Percentiles rank a stretch among this genome's conserved stretches.
phyloP scores from a whole-genome alignment of 352 stramenopile genomes.

The Phytophthora citricola region DNA sequence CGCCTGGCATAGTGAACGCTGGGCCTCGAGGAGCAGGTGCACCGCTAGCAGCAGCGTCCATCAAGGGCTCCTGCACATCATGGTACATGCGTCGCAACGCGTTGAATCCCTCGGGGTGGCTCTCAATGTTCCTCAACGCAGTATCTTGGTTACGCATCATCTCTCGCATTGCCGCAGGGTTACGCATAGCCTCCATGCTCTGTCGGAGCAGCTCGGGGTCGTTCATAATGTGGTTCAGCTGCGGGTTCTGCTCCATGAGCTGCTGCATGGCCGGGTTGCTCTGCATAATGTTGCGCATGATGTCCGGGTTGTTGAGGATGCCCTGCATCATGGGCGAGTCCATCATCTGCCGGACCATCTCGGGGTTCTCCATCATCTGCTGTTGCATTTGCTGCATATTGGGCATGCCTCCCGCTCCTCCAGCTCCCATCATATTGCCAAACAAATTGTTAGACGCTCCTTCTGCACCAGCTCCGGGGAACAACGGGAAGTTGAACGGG shows the following conservation, averaged over 20 bases:
- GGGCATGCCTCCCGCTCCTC: constrained; percentile 48
- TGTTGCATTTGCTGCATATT: constrained; percentile 88
- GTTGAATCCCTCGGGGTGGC: constrained; percentile 97
- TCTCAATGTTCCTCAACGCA: constrained; percentile 97
- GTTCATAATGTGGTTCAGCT: constrained; percentile 96
- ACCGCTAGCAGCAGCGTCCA: constrained; percentile 89
- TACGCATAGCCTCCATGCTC: constrained; percentile 97
- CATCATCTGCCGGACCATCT: constrained; percentile 91
- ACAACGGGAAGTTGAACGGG: constrained; percentile 63
- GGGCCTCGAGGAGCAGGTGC: constrained; percentile 49
- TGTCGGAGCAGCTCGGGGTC: constrained; percentile 95
- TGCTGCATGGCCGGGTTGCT: constrained; percentile 96
- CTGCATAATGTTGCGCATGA: constrained; percentile 96
- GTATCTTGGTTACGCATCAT: constrained; percentile 98
- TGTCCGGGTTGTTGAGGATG: constrained; percentile 96
- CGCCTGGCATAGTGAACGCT: constrained; percentile 88
- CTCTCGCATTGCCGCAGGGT: constrained; percentile 95
- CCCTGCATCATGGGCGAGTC: constrained; percentile 92
- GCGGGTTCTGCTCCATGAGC: constrained; percentile 95
- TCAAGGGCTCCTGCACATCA: constrained; percentile 95
- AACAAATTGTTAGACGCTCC: constrained; percentile 50
- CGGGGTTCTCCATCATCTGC: constrained; percentile 89
- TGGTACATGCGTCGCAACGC: constrained; percentile 95
- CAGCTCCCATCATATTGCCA: constrained; percentile 53
- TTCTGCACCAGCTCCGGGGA: constrained; percentile 35